Evolutionary conservation across 768 basidiomycete species (phyloP).

Genomic region (Pholiota conissans): DNA sequence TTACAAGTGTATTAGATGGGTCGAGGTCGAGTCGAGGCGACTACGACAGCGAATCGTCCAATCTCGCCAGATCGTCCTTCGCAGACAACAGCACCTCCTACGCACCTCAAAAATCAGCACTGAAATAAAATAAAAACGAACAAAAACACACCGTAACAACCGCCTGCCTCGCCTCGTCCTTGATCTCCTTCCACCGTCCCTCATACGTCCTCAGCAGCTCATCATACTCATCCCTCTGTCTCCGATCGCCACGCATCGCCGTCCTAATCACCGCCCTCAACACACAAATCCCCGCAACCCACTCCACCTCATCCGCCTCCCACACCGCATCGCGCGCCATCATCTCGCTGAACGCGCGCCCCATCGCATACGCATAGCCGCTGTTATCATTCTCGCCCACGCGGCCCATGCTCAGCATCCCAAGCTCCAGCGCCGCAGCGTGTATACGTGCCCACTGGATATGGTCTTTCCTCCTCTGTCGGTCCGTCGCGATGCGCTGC

Average conservation of each 20-base stretch:
- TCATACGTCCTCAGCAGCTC: slow-evolving; percentile 58
- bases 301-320: slow-evolving; percentile 67
- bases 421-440: slow-evolving; percentile 61
- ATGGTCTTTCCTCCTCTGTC: slow-evolving; percentile 62
- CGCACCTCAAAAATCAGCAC: neutral
- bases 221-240: slow-evolving; percentile 54
- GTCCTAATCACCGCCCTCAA: slow-evolving; percentile 58
- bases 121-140: neutral
- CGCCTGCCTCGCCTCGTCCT: slow-evolving; percentile 63
- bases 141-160: slow-evolving; percentile 53
- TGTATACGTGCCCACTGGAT: slow-evolving; percentile 70
- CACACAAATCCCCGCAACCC: slow-evolving; percentile 65
- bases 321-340: slow-evolving; percentile 66
- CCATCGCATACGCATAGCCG: slow-evolving; percentile 43
- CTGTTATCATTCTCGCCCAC: slow-evolving; percentile 38
- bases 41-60: slow-evolving; percentile 31
- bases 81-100: slow-evolving; percentile 54
- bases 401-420: slow-evolving; percentile 46
- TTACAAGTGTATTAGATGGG: neutral
- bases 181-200: slow-evolving; percentile 70
- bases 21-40: neutral
- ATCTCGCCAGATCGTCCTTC: slow-evolving; percentile 51
- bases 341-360: slow-evolving; percentile 55
- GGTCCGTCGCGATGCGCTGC: slow-evolving; percentile 59
- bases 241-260: slow-evolving; percentile 44